Evolutionary conservation across 257 asterid genomes (phyloP).

Genomic region (Jasminum sambac): DNA sequence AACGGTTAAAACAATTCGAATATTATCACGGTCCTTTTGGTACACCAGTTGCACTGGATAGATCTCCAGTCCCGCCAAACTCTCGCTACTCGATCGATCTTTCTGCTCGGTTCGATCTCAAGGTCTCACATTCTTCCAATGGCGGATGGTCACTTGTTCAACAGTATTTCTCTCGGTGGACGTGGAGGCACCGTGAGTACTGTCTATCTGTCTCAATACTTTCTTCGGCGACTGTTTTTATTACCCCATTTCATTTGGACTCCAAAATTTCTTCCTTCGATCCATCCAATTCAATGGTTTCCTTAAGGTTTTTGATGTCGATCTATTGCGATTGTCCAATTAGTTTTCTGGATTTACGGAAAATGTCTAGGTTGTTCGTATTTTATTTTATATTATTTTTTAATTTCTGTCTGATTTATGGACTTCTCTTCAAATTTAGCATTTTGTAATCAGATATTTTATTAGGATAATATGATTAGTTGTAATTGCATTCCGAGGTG

Average conservation of each 20-base stretch:
- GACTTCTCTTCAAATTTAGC: background rate
- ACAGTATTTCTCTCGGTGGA: constrained; percentile 79
- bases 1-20: too few relatives aligned
- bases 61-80: constrained; percentile 41
- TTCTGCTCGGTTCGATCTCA: background rate
- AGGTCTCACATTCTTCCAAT: constrained; percentile 23
- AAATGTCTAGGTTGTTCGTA: background rate
- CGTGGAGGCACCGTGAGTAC: constrained; percentile 83
- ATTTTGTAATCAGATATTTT: background rate
- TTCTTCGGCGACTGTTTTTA: background rate
- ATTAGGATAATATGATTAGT: background rate
- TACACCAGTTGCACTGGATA: constrained; percentile 5
- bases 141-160: constrained; percentile 84
- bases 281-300: constrained; percentile 1
- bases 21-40: background rate
- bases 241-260: background rate
- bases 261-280: background rate
- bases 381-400: too few relatives aligned
- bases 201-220: background rate
- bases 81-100: background rate
- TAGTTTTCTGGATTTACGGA: background rate
- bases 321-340: background rate
- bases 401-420: background rate
- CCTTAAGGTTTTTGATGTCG: constrained; percentile 27
- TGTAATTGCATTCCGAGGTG: background rate